Evolutionary conservation across 768 basidiomycete genomes (phyloP), one percentile per base, ranked within the genome.

Genomic region (Gloeopeniophorella convolvens): DNA sequence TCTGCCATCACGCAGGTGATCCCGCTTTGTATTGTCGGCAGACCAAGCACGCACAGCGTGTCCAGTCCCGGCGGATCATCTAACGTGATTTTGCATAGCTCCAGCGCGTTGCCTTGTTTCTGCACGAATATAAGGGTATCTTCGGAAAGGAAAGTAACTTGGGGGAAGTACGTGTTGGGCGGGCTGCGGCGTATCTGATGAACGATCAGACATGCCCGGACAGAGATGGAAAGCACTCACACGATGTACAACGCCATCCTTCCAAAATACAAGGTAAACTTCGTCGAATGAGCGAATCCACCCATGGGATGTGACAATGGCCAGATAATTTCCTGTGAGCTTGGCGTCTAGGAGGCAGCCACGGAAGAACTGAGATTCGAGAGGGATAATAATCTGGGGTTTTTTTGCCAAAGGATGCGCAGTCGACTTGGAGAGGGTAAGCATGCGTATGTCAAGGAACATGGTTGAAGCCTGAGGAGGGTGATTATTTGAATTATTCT

Each of bases 71-170:
- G 46, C 8, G 24, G 31, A 16, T 44, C 42, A 9, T 31, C 41
- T 9, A 18, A 30, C 12, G 30, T 37, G n/a, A 54, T 48, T 27
- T 42, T 28, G 42, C 52, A 54, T 42, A 54, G 12, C 8, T 54
- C 52, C 30, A 54, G 52, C n/a, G 52, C 46, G 15, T 54, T 54
- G 21, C 52, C 52, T 21, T 54, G 34, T 21, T 43, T 48, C 31
- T 54, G 46, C 4, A 54, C 47, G 18, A 54, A 36, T 9, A 54
- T 26, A 26, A 54, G 42, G 35, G 42, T 44, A 8, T 54, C 46
- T 10, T 48, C 46, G 4, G 52, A 39, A 21, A 54, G 41, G 28
- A 54, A 54, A n/a, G 52, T 48, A 16, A 54, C 31, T 44, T 39
- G 52, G 7, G 52, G 46, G 31, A 48, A 54, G 30, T 54, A 54